These are phyloP conservation scores for Pichia phayaonensis DNA, from an alignment of 805 yeast genomes.

Conservation along the genomic window DNA sequence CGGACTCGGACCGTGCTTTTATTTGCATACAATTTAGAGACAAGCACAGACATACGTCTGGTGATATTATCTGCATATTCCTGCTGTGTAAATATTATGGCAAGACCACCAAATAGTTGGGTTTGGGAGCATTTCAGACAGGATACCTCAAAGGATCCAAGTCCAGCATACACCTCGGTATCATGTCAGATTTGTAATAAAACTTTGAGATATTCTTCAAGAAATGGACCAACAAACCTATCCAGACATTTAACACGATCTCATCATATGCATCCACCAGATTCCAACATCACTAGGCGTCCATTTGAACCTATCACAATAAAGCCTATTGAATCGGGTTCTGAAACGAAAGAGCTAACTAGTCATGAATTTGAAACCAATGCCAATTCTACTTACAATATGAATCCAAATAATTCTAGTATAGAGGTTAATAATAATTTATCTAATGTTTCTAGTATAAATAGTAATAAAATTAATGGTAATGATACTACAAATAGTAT, in stretches of 20 bases:
- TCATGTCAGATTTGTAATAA: slow-evolving; percentile 26
- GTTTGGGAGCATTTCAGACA: slow-evolving; percentile 30
- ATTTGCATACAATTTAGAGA: neutral
- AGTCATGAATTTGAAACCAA: neutral
- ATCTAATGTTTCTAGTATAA: neutral
- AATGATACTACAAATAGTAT: neutral
- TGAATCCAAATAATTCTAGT: neutral
- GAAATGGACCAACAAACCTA: slow-evolving; percentile 31
- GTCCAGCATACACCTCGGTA: slow-evolving; percentile 16
- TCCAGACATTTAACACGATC: slow-evolving; percentile 26
- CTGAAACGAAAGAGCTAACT: neutral
- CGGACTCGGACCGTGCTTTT: neutral
- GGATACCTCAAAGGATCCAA: slow-evolving; percentile 16
- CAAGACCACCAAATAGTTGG: slow-evolving; percentile 31
- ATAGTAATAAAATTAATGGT: neutral
- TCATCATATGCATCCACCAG: slow-evolving; percentile 23
- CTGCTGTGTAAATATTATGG: slow-evolving; percentile 17
- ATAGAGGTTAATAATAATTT: neutral
- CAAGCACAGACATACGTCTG: neutral
- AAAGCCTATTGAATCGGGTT: neutral
- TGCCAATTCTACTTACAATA: neutral
- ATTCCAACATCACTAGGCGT: slow-evolving; percentile 21
- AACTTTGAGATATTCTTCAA: slow-evolving; percentile 24
- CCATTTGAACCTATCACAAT: slow-evolving; percentile 17
- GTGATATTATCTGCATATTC: neutral